phyloP scores from a whole-genome alignment of 495 filamentous ascomycete genomes.

The Penicillium coffeae region DNA sequence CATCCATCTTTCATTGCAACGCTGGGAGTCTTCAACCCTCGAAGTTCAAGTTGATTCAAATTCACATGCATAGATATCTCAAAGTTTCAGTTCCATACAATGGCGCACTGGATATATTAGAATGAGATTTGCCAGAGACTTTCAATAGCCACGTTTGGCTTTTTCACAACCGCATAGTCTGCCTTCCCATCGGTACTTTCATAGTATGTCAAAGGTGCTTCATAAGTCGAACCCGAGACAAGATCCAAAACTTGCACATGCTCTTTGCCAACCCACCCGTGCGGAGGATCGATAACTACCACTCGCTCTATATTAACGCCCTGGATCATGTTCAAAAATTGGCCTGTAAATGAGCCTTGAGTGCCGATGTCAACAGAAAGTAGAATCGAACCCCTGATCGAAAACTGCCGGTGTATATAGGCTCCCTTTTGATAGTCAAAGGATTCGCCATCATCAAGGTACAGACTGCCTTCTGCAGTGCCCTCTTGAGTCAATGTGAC shows the following conservation, averaged over 20 bases:
- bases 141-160: constrained; percentile 71
- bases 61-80: no score
- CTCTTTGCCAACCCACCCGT: constrained; percentile 63
- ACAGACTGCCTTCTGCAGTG: constrained; percentile 75
- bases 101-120: no score
- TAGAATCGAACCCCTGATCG: constrained; percentile 53
- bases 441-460: constrained; percentile 90
- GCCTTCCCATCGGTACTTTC: constrained; percentile 59
- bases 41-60: no score
- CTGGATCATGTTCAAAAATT: constrained; percentile 72
- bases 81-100: no score
- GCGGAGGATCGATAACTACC: constrained; percentile 72
- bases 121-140: constrained; percentile 80
- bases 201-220: constrained; percentile 55
- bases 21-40: no score
- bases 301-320: constrained; percentile 76
- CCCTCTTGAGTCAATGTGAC: constrained; percentile 67
- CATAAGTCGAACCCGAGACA: constrained; percentile 56
- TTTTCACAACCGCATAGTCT: constrained; percentile 74
- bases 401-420: constrained; percentile 80
- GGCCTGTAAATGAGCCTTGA: constrained; percentile 60
- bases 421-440: constrained; percentile 82
- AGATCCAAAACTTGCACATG: constrained; percentile 68
- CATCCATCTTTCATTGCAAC: no score
- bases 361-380: constrained; percentile 41